Evolutionary conservation across 371 early-diverging fungal species (phyloP).

Genomic region (Coemansia sp.): DNA sequence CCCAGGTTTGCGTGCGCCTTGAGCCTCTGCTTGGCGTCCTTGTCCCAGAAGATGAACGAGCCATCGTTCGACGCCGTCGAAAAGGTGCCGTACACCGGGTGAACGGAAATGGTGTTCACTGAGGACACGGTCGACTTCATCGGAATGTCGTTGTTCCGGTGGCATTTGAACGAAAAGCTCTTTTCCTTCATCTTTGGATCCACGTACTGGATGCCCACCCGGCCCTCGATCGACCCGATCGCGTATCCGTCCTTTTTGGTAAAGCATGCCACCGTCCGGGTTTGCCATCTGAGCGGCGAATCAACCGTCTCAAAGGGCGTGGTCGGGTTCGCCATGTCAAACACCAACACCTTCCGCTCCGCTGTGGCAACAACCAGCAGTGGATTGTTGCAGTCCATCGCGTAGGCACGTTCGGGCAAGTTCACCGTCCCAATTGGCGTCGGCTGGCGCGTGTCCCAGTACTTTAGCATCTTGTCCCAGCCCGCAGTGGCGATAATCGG

Average conservation of each 20-base stretch:
- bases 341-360: constrained; percentile 74
- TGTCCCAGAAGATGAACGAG: constrained; percentile 92
- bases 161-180: constrained; percentile 95
- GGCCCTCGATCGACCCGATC: constrained; percentile 90
- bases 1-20: constrained; percentile 65
- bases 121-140: constrained; percentile 60
- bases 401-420: constrained; percentile 83
- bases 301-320: constrained; percentile 67
- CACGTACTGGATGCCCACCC: constrained; percentile 89
- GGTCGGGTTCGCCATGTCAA: constrained; percentile 78
- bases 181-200: constrained; percentile 60
- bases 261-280: constrained; percentile 77
- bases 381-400: constrained; percentile 78
- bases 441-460: constrained; percentile 87
- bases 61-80: constrained; percentile 92
- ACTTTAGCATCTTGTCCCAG: constrained; percentile 97
- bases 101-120: constrained; percentile 83
- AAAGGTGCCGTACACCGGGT: constrained; percentile 87
- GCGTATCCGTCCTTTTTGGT: constrained; percentile 79
- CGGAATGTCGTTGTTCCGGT: constrained; percentile 70
- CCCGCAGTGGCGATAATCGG: constrained; percentile 83
- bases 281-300: constrained; percentile 89
- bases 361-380: constrained; percentile 81
- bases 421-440: constrained; percentile 70
- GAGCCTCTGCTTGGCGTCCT: constrained; percentile 84